Evolutionary conservation across 2,329 filamentous ascomycete species (phyloP).

Genomic region (Aspergillus ochraceoroseus): DNA sequence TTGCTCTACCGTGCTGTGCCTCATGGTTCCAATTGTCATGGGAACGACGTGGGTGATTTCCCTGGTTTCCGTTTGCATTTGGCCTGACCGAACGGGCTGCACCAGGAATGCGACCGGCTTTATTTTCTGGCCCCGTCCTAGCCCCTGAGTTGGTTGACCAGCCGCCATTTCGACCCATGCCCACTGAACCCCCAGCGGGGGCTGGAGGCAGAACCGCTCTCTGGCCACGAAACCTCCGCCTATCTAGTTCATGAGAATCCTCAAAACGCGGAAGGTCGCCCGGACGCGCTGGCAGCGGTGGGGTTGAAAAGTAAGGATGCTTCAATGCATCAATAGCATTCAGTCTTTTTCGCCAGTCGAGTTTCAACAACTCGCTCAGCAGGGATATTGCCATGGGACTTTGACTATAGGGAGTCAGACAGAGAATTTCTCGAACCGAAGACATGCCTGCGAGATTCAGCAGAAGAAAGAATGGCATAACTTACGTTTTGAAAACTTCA

Average conservation of each 20-base stretch:
- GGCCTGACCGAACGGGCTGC: slow-evolving; percentile 30
- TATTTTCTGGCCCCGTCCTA: slow-evolving; percentile 29
- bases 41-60: slow-evolving; percentile 24
- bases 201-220: slow-evolving; percentile 81
- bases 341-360: slow-evolving; percentile 83
- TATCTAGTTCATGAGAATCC: slow-evolving; percentile 94
- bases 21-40: slow-evolving; percentile 26
- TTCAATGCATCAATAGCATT: slow-evolving; percentile 92
- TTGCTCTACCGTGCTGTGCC: slow-evolving; percentile 16
- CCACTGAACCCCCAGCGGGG: slow-evolving; percentile 84
- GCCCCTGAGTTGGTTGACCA: slow-evolving; percentile 41
- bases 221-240: slow-evolving; percentile 81
- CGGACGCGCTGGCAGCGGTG: slow-evolving; percentile 72
- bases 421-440: slow-evolving; percentile 2
- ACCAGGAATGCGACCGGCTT: slow-evolving; percentile 36
- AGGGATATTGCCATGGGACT: slow-evolving; percentile 71
- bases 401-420: slow-evolving; percentile 45
- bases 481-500: slow-evolving; percentile 68
- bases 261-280: slow-evolving; percentile 87
- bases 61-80: slow-evolving; percentile 24
- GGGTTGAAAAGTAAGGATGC: slow-evolving; percentile 81
- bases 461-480: not conserved
- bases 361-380: slow-evolving; percentile 72
- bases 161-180: slow-evolving; percentile 60
- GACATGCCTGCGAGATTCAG: too few species aligned